Evolutionary conservation across 768 basidiomycete species (phyloP).

Genomic region (Boletus pseudo-olivaceus): DNA sequence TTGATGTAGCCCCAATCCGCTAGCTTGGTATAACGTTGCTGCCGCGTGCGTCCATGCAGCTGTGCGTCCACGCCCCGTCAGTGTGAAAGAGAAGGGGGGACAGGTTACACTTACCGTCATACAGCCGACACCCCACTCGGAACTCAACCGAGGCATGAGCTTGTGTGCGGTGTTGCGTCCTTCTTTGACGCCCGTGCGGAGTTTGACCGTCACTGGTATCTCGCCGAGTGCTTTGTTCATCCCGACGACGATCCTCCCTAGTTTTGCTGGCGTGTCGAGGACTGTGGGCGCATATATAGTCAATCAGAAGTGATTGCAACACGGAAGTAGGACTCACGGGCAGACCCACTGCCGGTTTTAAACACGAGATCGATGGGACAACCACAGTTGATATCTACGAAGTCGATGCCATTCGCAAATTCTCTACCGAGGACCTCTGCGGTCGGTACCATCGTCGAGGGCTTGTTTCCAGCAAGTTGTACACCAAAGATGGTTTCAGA

Average conservation of each 20-base stretch:
- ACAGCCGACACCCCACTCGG: constrained; percentile 46
- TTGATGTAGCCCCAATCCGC: constrained; percentile 97
- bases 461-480: constrained; percentile 89
- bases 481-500: constrained; percentile 86
- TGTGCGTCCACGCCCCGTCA: constrained; percentile 29
- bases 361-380: constrained; percentile 98
- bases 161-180: constrained; percentile 85
- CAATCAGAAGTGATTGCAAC: neutral
- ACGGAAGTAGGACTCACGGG: constrained; percentile 51
- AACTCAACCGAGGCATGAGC: constrained; percentile 75
- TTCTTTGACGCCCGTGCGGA: constrained; percentile 92
- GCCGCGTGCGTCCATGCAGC: constrained; percentile 94
- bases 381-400: constrained; percentile 94
- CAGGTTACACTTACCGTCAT: constrained; percentile 35
- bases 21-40: constrained; percentile 88
- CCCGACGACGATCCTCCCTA: constrained; percentile 84
- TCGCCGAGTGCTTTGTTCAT: constrained; percentile 91
- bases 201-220: constrained; percentile 85
- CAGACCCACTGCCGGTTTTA: constrained; percentile 85
- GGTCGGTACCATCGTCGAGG: constrained; percentile 69
- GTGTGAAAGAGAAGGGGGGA: neutral
- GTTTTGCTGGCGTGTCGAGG: constrained; percentile 74
- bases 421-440: constrained; percentile 79
- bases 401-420: constrained; percentile 67
- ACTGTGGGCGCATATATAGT: constrained; percentile 43